Evolutionary conservation across 345 rosid species (phyloP), one percentile per base, ranked within the genome.

Genomic region (Alliaria petiolata): DNA sequence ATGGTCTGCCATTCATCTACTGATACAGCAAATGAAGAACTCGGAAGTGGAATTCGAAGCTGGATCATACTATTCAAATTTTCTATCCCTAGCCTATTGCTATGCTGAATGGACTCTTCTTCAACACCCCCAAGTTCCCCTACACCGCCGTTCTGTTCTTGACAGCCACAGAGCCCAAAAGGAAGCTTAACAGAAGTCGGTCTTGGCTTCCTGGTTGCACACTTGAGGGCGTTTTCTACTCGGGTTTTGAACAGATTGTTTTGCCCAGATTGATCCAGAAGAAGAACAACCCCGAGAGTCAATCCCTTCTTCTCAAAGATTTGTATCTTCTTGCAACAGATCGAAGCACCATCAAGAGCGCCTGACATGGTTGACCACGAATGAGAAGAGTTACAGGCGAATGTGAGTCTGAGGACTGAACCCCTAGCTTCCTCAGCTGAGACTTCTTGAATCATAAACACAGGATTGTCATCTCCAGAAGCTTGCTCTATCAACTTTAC

Each of bases 1-100:
- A 91, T 62, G 0, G 96, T 91, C 72, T 93, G 98, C 98, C 98
- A 91, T 79, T 91, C 95, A 79, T 93, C 90, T 49, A 93, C 95
- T 0, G 87, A 82, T 17, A 86, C 87, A 38, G 75, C 76, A 72
- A 79, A 85, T 2, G 93, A 85, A n/a, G 95, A 87, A 35, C 81
- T 79, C 13, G 96, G 92, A 26, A 93, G 85, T 15, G 98, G 98
- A 83, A 79, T 81, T 56, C 79, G 83, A 74, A 93, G 87, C 76
- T 86, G 96, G 73, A 87, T 82, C 74, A 61, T 83, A 53, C 60
- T 7, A 60, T 78, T 82, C 34, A 58, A 42, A 75, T 71, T 83
- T 45, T 88, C 95, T 22, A 63, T 31, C 57, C 87, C 88, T 61
- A 76, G 75, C 67, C 83, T 79, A 69, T 64, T 81, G 75, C 49